A percentile compares a stretch with the other conserved stretches of the same genome.
Evolutionary conservation across 441 rosid genomes (phyloP).

Genomic region (Mallotus japonicus): DNA sequence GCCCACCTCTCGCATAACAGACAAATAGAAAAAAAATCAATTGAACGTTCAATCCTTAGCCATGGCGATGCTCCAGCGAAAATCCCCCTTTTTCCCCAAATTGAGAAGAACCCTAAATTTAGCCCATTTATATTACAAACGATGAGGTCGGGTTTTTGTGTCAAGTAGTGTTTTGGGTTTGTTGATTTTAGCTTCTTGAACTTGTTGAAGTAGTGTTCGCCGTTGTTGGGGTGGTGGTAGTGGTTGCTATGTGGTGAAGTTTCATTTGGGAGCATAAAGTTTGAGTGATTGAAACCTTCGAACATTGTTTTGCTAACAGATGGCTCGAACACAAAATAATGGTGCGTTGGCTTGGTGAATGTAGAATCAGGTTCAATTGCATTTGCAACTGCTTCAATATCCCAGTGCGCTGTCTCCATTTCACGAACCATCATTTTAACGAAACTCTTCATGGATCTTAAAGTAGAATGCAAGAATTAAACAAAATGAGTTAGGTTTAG

Average conservation of each 20-base stretch:
- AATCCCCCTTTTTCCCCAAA: too few relatives aligned
- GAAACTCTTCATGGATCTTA: conserved; percentile 64
- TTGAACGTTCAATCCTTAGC: too few relatives aligned
- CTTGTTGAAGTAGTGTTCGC: conserved; percentile 48
- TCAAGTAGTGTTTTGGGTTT: conserved; percentile 42
- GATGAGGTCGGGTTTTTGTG: conserved; percentile 54
- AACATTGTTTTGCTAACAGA: conserved; percentile 69
- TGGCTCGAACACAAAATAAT: conserved; percentile 72
- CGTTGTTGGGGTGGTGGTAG: conserved; percentile 12
- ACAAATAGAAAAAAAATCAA: too few relatives aligned
- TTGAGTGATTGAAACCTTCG: conserved; percentile 60
- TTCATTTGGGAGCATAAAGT: conserved; percentile 43
- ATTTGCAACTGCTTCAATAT: conserved; percentile 54
- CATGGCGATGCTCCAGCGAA: too few relatives aligned
- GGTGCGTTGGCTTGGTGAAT: conserved; percentile 53
- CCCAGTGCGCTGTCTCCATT: conserved; percentile 72
- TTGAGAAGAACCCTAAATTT: too few relatives aligned
- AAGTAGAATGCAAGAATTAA: conserved; percentile 46
- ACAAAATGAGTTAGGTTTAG: conserved; percentile 47
- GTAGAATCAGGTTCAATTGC: conserved; percentile 50
- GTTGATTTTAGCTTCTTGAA: conserved; percentile 56
- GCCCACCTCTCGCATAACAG: too few relatives aligned
- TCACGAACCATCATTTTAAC: conserved; percentile 63
- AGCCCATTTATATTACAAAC: too few relatives aligned
- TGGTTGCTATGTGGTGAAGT: conserved; percentile 13